Base-by-base conservation (phyloP, 805 yeast genomes). In the Myxozyma neotropica region DNA sequence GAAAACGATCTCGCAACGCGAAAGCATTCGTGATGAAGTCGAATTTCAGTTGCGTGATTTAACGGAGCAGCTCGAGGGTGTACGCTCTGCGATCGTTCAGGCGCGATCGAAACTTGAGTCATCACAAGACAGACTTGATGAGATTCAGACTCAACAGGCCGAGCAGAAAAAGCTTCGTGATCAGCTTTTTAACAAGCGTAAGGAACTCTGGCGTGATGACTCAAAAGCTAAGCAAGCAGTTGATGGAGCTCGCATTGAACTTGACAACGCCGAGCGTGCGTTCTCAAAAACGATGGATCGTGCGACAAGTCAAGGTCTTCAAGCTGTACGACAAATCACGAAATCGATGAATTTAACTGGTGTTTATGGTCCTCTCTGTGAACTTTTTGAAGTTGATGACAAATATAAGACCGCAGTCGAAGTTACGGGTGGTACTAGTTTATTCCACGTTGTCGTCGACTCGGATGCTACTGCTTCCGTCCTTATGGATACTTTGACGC, bases 401-500 rank as follows among this genome's bases (percentile, higher is more conserved):
- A 88, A 88, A 68, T 92, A 89, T 70, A 86, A 86, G 69, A 81
- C 85, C 0, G 96, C 97, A 0, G 89, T 86, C 1, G 98, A 94
- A 71, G 92, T 88, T 1, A 82, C 90, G 49, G 97, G 96, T 23
- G 97, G 97, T 0, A 85, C 83, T 61, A 64, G 95, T 2, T 75
- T 94, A 53, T 92, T 91, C 69, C 89, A 93, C 71, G 84, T 93
- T 31, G 94, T 94, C 24, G 98, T 93, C 13, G 96, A 91, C 69
- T 85, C 80, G 43, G 96, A 93, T 62, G 84, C 81, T 53, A 89
- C 96, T 1, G 98, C 97, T 0, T 79, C 89, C 10, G 71, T 82
- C 17, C 73, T 93, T 2, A 87, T 92, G 87, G 86, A 86, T 45
- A 91, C 89, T 70, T 77, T 94, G 58, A 79, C 80, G 4, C 77